A percentile compares a stretch with the other conserved stretches of the same genome.
phyloP scores from a whole-genome alignment of 768 basidiomycete species.

The Galerina sulciceps region DNA sequence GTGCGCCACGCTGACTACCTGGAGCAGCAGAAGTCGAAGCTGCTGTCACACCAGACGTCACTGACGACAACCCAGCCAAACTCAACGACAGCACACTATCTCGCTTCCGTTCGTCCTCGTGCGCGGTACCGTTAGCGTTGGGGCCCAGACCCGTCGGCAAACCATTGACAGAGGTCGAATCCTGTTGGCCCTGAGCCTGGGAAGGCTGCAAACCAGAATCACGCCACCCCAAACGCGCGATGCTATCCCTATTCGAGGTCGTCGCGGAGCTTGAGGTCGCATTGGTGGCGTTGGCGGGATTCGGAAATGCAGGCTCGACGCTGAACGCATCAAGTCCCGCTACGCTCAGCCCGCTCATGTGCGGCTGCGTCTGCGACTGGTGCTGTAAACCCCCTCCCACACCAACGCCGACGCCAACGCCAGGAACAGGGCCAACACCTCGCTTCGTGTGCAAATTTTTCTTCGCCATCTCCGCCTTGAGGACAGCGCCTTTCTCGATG shows the following conservation, averaged over 20 bases:
- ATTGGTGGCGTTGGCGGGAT: not conserved
- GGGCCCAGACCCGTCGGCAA: too few species aligned
- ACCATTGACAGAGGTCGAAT: not conserved
- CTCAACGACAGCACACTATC: slow-evolving; percentile 15
- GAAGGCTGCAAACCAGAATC: not conserved
- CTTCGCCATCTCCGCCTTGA: slow-evolving; percentile 99
- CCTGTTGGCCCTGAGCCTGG: not conserved
- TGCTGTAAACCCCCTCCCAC: slow-evolving; percentile 8
- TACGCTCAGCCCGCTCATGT: slow-evolving; percentile 14
- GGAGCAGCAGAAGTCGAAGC: not conserved
- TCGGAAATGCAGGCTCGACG: slow-evolving; percentile 9
- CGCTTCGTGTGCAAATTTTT: slow-evolving; percentile 98
- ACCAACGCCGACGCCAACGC: slow-evolving; percentile 15
- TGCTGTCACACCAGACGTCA: not conserved
- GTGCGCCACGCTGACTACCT: slow-evolving; percentile 4
- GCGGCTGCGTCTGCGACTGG: slow-evolving; percentile 10
- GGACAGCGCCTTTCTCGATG: slow-evolving; percentile 86
- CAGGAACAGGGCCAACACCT: slow-evolving; percentile 73
- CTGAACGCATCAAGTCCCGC: slow-evolving; percentile 16
- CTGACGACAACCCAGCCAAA: slow-evolving; percentile 1
- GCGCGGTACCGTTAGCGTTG: slow-evolving; percentile 1
- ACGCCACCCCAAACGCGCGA: slow-evolving; percentile 10
- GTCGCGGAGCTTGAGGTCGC: too few species aligned
- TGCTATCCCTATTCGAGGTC: slow-evolving; percentile 12
- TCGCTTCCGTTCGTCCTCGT: slow-evolving; percentile 24